Evolutionary conservation across 768 basidiomycete species (phyloP).

Genomic region (Kwoniella dendrophila): DNA sequence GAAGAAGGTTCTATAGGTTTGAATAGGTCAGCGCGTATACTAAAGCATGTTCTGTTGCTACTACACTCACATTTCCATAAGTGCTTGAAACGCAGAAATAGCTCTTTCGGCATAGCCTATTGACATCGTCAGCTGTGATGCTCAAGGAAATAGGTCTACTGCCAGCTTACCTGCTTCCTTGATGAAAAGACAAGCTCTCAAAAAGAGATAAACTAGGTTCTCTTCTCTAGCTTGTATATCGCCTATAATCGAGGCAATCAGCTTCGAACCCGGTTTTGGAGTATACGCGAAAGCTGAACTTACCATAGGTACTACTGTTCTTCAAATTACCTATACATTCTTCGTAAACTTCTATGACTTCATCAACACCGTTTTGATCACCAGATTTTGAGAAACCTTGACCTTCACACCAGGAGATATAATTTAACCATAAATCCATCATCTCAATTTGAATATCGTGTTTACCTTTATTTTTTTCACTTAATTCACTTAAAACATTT

Average conservation of each 20-base stretch:
- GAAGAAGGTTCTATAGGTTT: constrained; percentile 49
- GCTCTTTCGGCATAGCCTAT: constrained; percentile 57
- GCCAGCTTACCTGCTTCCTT: constrained; percentile 54
- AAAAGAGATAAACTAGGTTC: constrained; percentile 56
- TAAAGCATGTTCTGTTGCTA: not conserved
- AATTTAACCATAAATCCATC: constrained; percentile 53
- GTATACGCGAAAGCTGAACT: not conserved
- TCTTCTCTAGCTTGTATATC: constrained; percentile 49
- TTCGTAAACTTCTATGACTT: constrained; percentile 52
- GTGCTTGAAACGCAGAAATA: constrained; percentile 54
- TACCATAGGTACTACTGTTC: not conserved
- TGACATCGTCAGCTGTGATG: not conserved
- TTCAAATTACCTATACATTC: constrained; percentile 45
- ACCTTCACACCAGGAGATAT: constrained; percentile 54
- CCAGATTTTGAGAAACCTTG: constrained; percentile 42
- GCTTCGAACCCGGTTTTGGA: not conserved
- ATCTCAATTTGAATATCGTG: constrained; percentile 28
- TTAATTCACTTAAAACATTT: constrained; percentile 36
- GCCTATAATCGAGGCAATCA: constrained; percentile 3
- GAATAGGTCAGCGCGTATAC: not conserved
- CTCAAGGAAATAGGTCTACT: not conserved
- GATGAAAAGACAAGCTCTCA: constrained; percentile 53
- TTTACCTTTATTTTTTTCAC: constrained; percentile 15
- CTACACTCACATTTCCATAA: constrained; percentile 56
- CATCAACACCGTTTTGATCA: constrained; percentile 46